Evolutionary conservation across 805 yeast species (phyloP).

Genomic region (Lachancea waltii): DNA sequence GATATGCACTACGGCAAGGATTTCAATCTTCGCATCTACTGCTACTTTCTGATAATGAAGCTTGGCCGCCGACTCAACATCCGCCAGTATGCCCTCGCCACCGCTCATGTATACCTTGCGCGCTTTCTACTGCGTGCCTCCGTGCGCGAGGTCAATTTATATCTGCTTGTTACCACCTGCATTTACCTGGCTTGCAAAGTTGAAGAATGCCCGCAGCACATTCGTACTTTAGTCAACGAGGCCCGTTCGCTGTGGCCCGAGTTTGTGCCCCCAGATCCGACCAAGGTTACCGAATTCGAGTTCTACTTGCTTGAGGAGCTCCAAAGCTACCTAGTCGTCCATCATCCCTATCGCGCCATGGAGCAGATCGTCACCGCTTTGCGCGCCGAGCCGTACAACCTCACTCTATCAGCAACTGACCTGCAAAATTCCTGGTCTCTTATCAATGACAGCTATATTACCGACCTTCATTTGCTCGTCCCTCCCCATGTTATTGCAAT

Average conservation of each 20-base stretch:
- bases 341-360: constrained; percentile 67
- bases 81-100: constrained; percentile 78
- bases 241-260: constrained; percentile 94
- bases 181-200: constrained; percentile 87
- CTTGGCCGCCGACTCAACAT: constrained; percentile 72
- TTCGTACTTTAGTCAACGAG: constrained; percentile 73
- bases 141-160: constrained; percentile 74
- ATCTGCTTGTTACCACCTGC: constrained; percentile 75
- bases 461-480: constrained; percentile 73
- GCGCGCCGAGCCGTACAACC: constrained; percentile 29
- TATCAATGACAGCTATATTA: constrained; percentile 81
- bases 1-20: constrained; percentile 41
- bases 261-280: constrained; percentile 82
- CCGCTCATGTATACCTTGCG: constrained; percentile 81
- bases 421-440: constrained; percentile 84
- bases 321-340: constrained; percentile 61
- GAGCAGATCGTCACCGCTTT: constrained; percentile 43
- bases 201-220: constrained; percentile 94
- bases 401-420: constrained; percentile 51
- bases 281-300: constrained; percentile 91
- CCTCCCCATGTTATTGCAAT: constrained; percentile 89
- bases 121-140: constrained; percentile 70
- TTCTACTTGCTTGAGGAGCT: constrained; percentile 88
- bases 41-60: constrained; percentile 68
- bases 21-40: constrained; percentile 62